Percentiles rank a stretch among this genome's conserved stretches.
Evolutionary conservation across 108 stramenopile genomes (phyloP).

Genomic region (Thalassiosira profunda): DNA sequence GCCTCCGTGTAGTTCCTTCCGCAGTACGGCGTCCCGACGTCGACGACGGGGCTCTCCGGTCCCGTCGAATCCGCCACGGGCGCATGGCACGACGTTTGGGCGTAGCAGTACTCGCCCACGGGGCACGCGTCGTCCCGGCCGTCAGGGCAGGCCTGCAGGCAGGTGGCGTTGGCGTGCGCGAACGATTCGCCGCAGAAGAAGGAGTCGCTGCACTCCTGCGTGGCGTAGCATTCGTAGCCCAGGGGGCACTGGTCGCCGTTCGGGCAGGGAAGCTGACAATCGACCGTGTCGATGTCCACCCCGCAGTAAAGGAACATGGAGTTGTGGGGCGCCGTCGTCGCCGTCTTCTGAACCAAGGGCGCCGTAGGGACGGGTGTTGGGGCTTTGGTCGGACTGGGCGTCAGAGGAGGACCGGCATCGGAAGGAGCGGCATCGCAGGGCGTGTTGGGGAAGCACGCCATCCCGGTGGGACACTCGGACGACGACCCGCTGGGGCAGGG

Average conservation of each 20-base stretch:
- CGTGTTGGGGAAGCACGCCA: constrained; percentile 54
- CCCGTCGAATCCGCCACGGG: not conserved
- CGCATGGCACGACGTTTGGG: constrained; percentile 46
- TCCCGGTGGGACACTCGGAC: constrained; percentile 36
- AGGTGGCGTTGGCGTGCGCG: constrained; percentile 39
- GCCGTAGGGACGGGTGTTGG: constrained; percentile 71
- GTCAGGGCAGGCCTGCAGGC: constrained; percentile 33
- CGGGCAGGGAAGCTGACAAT: constrained; percentile 40
- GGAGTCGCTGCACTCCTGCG: constrained; percentile 40
- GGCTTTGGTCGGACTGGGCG: constrained; percentile 4
- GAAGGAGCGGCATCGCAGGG: constrained; percentile 24
- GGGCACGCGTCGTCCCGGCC: constrained; percentile 40
- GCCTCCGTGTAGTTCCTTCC: constrained; percentile 49
- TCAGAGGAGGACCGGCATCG: not conserved
- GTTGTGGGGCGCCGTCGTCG: constrained; percentile 27
- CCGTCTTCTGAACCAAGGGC: constrained; percentile 58
- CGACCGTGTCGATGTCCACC: constrained; percentile 31
- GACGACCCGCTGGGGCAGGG: constrained; percentile 41
- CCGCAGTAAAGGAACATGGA: constrained; percentile 47
- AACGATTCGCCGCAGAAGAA: constrained; percentile 43
- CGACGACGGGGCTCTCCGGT: not conserved
- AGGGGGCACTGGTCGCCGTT: constrained; percentile 41
- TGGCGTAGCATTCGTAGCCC: constrained; percentile 43
- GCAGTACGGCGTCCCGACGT: constrained; percentile 43
- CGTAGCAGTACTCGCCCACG: constrained; percentile 25